phyloP scores from a whole-genome alignment of 1,139 yeast species.

The Suhomyces kunorum region DNA sequence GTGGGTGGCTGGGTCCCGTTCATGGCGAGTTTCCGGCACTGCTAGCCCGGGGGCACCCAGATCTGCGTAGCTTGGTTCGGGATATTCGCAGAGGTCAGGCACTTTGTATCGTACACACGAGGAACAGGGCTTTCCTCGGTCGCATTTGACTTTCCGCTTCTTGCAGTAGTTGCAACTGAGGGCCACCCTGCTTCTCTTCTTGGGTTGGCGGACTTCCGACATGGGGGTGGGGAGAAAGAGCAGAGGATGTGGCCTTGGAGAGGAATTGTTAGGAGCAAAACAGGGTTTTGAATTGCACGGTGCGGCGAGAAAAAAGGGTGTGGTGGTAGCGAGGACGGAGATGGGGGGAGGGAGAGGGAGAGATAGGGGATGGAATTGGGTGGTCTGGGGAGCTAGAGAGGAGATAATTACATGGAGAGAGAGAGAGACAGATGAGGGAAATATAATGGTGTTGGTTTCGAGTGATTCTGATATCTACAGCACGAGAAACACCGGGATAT shows the following conservation, averaged over 20 bases:
- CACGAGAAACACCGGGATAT: no score
- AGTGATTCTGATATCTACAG: neutral
- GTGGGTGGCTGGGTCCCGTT: slow-evolving; percentile 2
- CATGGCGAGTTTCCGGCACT: neutral
- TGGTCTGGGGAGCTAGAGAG: neutral
- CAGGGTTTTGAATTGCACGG: no score
- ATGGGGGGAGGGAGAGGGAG: neutral
- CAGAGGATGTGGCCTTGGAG: neutral
- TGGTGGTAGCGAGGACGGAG: neutral
- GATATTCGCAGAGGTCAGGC: slow-evolving; percentile 33
- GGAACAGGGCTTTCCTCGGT: slow-evolving; percentile 25
- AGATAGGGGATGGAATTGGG: neutral
- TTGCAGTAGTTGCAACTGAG: slow-evolving; percentile 27
- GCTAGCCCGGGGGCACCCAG: neutral
- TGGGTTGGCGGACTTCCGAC: slow-evolving; percentile 11
- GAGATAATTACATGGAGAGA: neutral
- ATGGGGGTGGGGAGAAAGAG: slow-evolving; percentile 2
- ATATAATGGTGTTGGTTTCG: neutral
- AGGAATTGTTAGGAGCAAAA: neutral
- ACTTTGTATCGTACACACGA: slow-evolving; percentile 24
- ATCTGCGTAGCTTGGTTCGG: slow-evolving; percentile 23
- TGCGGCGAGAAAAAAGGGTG: neutral
- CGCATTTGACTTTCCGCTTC: slow-evolving; percentile 27
- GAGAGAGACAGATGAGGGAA: no score
- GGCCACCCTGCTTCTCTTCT: slow-evolving; percentile 22